A percentile compares a stretch with the other conserved stretches of the same genome.
These are phyloP conservation scores for Trichosporon asahii DNA, from an alignment of 1,284 basidiomycete species.

Conservation along the genomic window DNA sequence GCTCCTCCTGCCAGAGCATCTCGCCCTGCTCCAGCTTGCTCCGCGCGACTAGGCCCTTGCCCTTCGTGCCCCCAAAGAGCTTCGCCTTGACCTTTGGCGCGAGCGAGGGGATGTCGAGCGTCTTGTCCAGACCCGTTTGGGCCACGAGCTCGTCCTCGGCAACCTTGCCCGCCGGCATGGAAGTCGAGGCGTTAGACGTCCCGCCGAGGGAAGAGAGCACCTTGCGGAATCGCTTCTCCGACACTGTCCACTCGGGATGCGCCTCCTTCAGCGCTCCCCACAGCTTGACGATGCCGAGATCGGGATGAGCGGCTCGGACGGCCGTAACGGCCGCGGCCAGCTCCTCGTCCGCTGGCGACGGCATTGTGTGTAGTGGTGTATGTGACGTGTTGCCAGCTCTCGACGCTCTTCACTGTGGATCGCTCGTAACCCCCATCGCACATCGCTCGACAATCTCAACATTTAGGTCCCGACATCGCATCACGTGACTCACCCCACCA, in stretches of 20 bases:
- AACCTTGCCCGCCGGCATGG: conserved; percentile 26
- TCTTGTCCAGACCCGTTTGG: conserved; percentile 63
- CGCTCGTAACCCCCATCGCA: too few species aligned
- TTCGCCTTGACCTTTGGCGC: conserved; percentile 64
- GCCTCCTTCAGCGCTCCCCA: conserved; percentile 61
- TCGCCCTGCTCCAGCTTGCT: conserved; percentile 67
- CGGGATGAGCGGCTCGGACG: conserved; percentile 59
- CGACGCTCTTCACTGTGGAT: too few species aligned
- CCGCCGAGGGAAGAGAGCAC: conserved; percentile 47
- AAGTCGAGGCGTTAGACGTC: neutral
- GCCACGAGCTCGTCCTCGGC: conserved; percentile 54
- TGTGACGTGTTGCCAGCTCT: neutral
- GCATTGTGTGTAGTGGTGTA: neutral
- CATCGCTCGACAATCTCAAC: neutral
- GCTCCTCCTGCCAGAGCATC: conserved; percentile 71
- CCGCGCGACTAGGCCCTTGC: conserved; percentile 76
- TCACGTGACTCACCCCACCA: neutral
- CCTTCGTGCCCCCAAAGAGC: conserved; percentile 68
- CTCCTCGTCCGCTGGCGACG: conserved; percentile 52
- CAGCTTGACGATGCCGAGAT: conserved; percentile 67
- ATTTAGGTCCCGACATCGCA: neutral
- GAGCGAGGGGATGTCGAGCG: conserved; percentile 62
- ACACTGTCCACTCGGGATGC: conserved; percentile 68
- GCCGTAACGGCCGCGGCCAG: conserved; percentile 53
- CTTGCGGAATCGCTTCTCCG: conserved; percentile 74